phyloP scores from a whole-genome alignment of 805 yeast species.

The Wickerhamomyces chambardii region DNA sequence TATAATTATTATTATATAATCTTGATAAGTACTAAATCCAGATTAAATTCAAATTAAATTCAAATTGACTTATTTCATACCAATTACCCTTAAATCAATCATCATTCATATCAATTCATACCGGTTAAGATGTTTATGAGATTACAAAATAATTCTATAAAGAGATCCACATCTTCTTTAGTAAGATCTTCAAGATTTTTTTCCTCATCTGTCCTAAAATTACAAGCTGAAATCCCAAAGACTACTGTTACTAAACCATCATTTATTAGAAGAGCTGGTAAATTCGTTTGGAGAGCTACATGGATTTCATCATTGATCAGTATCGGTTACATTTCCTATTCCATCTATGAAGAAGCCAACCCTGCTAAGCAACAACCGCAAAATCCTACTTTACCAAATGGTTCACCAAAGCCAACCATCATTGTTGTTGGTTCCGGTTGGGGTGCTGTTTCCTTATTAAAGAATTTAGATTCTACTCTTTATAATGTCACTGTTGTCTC shows the following conservation, averaged over 20 bases:
- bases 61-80: too few species aligned
- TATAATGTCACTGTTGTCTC: conserved; percentile 87
- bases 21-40: too few species aligned
- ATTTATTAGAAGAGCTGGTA: conserved; percentile 13
- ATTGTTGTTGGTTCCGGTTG: conserved; percentile 89
- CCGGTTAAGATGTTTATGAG: not conserved
- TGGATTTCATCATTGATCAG: conserved; percentile 41
- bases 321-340: conserved; percentile 51
- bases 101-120: too few species aligned
- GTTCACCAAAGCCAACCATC: conserved; percentile 30
- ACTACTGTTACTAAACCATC: conserved; percentile 9
- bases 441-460: conserved; percentile 85
- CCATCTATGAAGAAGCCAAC: conserved; percentile 51
- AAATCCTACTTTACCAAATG: conserved; percentile 39
- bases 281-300: conserved; percentile 33
- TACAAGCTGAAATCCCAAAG: not conserved
- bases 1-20: too few species aligned
- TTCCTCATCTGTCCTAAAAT: not conserved
- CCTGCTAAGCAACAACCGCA: conserved; percentile 58
- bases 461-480: conserved; percentile 74
- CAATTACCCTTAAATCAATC: too few species aligned
- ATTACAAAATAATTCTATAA: too few species aligned
- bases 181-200: not conserved
- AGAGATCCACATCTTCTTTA: not conserved
- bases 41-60: too few species aligned